phyloP scores from a whole-genome alignment of 805 yeast genomes.

The Starmerella geochares region DNA sequence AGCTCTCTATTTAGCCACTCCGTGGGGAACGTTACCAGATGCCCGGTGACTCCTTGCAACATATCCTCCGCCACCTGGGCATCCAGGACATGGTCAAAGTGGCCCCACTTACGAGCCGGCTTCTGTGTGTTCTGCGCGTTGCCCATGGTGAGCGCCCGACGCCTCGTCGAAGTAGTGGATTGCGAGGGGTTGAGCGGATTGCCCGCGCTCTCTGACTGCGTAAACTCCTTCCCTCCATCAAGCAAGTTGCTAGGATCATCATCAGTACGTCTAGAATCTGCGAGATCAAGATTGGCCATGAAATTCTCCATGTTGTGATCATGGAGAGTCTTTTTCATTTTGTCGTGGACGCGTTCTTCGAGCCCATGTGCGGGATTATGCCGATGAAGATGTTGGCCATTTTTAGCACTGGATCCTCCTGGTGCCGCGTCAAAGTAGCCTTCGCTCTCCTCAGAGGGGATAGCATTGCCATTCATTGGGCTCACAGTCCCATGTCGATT shows the following conservation, averaged over 20 bases:
- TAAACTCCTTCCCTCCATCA: constrained; percentile 5
- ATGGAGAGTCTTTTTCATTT: neutral
- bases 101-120: constrained; percentile 25
- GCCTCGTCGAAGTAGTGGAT: constrained; percentile 9
- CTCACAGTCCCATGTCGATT: neutral
- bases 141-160: constrained; percentile 6
- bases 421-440: neutral
- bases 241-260: neutral
- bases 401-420: neutral
- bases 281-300: neutral
- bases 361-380: neutral
- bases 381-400: neutral
- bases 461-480: neutral
- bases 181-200: constrained; percentile 5
- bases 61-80: constrained; percentile 67
- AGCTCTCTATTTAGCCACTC: constrained; percentile 84
- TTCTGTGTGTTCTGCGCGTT: constrained; percentile 15
- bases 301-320: constrained; percentile 1
- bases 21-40: constrained; percentile 81
- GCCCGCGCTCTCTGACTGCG: neutral
- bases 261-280: neutral
- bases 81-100: constrained; percentile 46
- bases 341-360: neutral
- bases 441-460: neutral
- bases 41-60: constrained; percentile 66